These are phyloP conservation scores for Aspergillus sp. DNA, from an alignment of 2,329 filamentous ascomycete species.

Conservation along the genomic window DNA sequence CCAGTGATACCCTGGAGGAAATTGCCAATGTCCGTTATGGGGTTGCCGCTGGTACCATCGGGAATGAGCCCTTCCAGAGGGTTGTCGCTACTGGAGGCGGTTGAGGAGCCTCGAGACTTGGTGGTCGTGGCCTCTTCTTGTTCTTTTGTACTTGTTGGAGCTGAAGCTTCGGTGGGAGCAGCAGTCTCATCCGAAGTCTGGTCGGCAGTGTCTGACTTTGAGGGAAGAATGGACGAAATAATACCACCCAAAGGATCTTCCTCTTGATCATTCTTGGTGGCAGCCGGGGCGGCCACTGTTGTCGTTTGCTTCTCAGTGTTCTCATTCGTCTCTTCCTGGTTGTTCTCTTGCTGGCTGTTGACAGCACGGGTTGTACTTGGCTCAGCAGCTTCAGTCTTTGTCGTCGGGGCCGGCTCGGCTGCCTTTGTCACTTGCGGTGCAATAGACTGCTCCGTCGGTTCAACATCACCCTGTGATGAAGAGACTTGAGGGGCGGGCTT, in stretches of 20 bases:
- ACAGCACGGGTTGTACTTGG: background rate
- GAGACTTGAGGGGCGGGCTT: slow-evolving; percentile 18
- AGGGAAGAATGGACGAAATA: background rate
- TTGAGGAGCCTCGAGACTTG: background rate
- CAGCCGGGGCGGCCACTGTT: background rate
- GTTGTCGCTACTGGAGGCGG: background rate
- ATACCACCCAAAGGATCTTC: background rate
- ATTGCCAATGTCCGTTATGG: slow-evolving; percentile 25
- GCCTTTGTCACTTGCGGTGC: slow-evolving; percentile 8
- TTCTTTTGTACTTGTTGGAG: slow-evolving; percentile 2
- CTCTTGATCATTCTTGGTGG: slow-evolving; percentile 3
- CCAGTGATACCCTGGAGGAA: slow-evolving; percentile 33
- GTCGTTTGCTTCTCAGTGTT: slow-evolving; percentile 1
- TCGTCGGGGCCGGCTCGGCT: background rate
- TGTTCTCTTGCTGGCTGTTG: background rate
- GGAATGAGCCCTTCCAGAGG: slow-evolving; percentile 9
- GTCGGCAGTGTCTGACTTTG: background rate
- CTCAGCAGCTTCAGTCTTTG: slow-evolving; percentile 10
- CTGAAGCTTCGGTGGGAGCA: slow-evolving; percentile 1
- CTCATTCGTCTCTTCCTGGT: slow-evolving; percentile 3
- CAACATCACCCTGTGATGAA: slow-evolving; percentile 13
- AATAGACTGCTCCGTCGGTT: slow-evolving; percentile 15
- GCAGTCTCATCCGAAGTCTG: background rate
- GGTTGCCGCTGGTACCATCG: slow-evolving; percentile 16
- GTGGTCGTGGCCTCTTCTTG: background rate